phyloP scores from a whole-genome alignment of 192 early-diverging fungal species.

The Umbelopsis sp. region DNA sequence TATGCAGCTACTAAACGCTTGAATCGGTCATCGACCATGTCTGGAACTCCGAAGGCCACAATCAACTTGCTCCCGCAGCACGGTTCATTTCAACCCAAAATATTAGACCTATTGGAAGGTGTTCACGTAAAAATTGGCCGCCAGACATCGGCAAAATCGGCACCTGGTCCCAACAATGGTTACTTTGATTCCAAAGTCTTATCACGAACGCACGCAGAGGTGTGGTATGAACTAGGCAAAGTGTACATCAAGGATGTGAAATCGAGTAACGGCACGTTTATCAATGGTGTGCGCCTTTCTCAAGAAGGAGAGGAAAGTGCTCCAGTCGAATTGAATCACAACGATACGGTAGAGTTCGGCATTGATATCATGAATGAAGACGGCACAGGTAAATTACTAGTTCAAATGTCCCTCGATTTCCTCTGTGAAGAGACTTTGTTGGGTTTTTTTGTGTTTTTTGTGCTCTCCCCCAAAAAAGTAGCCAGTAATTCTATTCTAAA shows the following conservation, averaged over 20 bases:
- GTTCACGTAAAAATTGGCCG: slow-evolving; percentile 68
- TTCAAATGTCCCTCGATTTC: neutral
- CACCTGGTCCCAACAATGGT: slow-evolving; percentile 68
- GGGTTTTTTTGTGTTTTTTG: neutral
- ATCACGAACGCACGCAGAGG: slow-evolving; percentile 73
- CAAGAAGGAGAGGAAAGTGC: slow-evolving; percentile 65
- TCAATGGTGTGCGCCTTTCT: slow-evolving; percentile 71
- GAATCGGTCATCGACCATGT: neutral
- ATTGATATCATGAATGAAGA: slow-evolving; percentile 80
- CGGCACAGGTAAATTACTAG: slow-evolving; percentile 49
- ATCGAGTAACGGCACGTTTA: slow-evolving; percentile 83
- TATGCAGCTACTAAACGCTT: neutral
- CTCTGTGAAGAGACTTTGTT: neutral
- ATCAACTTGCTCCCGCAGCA: slow-evolving; percentile 51
- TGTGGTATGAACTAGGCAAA: slow-evolving; percentile 66
- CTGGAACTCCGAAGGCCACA: slow-evolving; percentile 27
- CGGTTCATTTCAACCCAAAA: slow-evolving; percentile 52
- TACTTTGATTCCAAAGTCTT: slow-evolving; percentile 87
- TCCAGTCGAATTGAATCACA: slow-evolving; percentile 58
- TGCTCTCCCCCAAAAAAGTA: neutral
- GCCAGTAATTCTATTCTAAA: neutral
- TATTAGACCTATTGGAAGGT: slow-evolving; percentile 55
- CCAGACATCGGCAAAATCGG: slow-evolving; percentile 64
- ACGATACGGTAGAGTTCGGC: slow-evolving; percentile 76
- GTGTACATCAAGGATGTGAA: slow-evolving; percentile 75